Evolutionary conservation across 805 yeast genomes (phyloP), one percentile per base, ranked within the genome.

Genomic region (Priceomyces carsonii): DNA sequence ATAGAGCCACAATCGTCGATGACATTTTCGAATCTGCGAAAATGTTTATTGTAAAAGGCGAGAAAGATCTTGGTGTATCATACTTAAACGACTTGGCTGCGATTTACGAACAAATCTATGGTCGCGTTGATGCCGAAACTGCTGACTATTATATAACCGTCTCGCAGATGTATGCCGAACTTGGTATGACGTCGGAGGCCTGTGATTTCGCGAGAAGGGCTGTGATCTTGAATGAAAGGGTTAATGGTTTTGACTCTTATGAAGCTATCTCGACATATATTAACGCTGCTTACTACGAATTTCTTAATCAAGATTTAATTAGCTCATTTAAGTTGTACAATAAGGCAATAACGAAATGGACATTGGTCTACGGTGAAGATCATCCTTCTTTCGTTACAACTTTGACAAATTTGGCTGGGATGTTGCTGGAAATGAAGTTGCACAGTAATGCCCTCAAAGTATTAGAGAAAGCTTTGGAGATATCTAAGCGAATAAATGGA

Each of bases 101-200:
- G 6, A 71, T 88, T 36, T 78, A 79, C 44, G 95, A 89, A 57
- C 95, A 88, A 54, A 79, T 87, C 19, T 85, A 85, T 49, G 96
- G 98, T 19, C 57, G 72, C 18, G 73, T 91, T 19, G 93, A 90
- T 51, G 75, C 83, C 6, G 88, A 82, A 47, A 85, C 90, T 18
- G 88, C 91, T 9, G 75, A 75, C 33, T 80, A 80, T 22, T 83
- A 82, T 52, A 64, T 80, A 26, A 66, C 77, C 7, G 66, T 88
- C 30, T 83, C 95, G 9, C 79, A 80, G 42, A 59, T 80, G 13
- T 85, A 79, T 62, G 72, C 77, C 39, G 88, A 82, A 39, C 55
- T 78, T 29, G 79, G 79, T 10, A 62, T 74, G 48, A 55, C 63
- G 14, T 63, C 66, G 16, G 80, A 78, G 45, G 89, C 96, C 8